Evolutionary conservation across 208 protist genomes (phyloP), one percentile per base, ranked within the genome.

Genomic region (Trypanosoma congolense): DNA sequence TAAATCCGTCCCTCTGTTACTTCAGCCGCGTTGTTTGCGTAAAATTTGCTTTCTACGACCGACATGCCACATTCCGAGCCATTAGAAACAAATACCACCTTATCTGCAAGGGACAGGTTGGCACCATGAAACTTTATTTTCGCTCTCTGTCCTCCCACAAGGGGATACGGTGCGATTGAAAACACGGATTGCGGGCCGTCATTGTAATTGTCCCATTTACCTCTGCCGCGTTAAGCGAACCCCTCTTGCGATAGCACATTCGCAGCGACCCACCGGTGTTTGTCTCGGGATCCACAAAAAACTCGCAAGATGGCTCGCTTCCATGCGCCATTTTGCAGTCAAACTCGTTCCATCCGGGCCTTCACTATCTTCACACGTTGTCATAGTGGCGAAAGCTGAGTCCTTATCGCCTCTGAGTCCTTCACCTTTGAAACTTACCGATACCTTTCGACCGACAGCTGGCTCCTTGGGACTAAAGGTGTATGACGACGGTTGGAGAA

Each of bases 401-500:
- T 96, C 89, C 8, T 35, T 43, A 14, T 21, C 52, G 14, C 59
- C 68, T 59, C 77, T 66, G 6, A 96, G 63, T 0, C 80, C 83
- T 0, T 26, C 67, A 16, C 89, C 89, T 12, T 36, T 53, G 58
- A 96, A 92, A 41, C 61, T 61, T 3, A 96, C 28, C 24, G 47
- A 61, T 16, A 92, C 12, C 2, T 56, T 50, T 46, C 77, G 50
- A 35, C 89, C 89, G 3, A 93, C 61, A 30, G 51, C 38, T 14
- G 85, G 79, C 4, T 12, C 53, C 16, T 72, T 12, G 19, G 74
- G 56, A 5, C 47, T 47, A 10, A 90, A 56, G 5, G 64, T 82
- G 58, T 88, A 93, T 18, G 60, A 49, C 8, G 71, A 81, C 3
- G 89, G 89, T 66, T 96, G 83, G 59, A 96, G 73, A 10, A 86